Conservation (phyloP, 805 yeast species). For the Starmerella floris region DNA sequence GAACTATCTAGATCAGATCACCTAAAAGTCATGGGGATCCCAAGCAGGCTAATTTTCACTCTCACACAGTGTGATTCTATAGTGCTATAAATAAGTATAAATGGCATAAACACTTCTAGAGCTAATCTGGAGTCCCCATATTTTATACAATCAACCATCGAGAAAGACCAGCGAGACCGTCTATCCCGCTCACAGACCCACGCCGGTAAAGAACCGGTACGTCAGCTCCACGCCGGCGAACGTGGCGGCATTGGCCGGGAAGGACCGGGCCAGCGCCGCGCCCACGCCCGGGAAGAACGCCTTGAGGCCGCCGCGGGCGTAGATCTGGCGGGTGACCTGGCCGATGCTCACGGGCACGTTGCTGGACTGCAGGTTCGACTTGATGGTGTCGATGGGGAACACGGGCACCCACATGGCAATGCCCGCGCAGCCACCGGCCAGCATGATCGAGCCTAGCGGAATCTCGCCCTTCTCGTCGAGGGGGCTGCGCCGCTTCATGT, state of each 20-base stretch:
- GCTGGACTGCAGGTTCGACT: constrained; percentile 65
- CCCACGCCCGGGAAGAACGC: constrained; percentile 97
- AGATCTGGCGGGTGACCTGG: constrained; percentile 55
- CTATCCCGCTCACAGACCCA: constrained; percentile 14
- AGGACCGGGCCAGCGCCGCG: constrained; percentile 83
- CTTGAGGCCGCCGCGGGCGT: constrained; percentile 63
- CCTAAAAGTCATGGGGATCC: too few relatives aligned
- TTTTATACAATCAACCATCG: too few relatives aligned
- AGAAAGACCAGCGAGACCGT: too few relatives aligned
- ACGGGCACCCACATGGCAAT: constrained; percentile 94
- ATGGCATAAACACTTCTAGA: too few relatives aligned
- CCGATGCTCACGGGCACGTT: constrained; percentile 39
- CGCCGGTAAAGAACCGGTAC: constrained; percentile 25
- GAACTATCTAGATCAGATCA: too few relatives aligned
- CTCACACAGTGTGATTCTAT: too few relatives aligned
- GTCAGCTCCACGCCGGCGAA: constrained; percentile 90
- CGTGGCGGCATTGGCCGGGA: constrained; percentile 99
- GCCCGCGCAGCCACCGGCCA: constrained; percentile 94
- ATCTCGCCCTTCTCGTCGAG: constrained; percentile 38
- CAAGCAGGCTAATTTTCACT: too few relatives aligned
- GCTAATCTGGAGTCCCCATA: too few relatives aligned
- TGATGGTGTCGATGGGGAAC: constrained; percentile 92
- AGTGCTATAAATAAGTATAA: too few relatives aligned
- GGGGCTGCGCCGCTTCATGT: constrained; percentile 40
- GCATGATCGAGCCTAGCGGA: constrained; percentile 56